These are phyloP conservation scores for Anthostomella pinea DNA, from an alignment of 2,329 filamentous ascomycete species.

Conservation along the genomic window DNA sequence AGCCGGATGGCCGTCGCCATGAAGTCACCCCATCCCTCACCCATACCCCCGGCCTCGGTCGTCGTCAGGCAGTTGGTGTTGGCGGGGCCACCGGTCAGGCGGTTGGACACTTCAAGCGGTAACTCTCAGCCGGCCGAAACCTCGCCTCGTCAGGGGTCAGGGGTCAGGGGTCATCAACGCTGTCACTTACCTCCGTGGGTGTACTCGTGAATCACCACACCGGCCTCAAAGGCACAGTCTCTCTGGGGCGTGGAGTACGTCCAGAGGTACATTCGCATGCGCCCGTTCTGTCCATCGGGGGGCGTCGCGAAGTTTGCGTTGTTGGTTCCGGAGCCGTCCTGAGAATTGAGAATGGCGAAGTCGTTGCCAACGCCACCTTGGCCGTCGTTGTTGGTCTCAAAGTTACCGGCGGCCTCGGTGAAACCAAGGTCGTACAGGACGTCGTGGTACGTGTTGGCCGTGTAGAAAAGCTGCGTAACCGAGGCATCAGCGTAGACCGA, in stretches of 20 bases:
- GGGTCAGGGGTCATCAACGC: no score
- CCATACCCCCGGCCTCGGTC: conserved; percentile 46
- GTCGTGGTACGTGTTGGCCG: conserved; percentile 58
- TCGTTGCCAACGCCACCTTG: conserved; percentile 50
- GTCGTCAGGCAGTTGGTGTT: conserved; percentile 46
- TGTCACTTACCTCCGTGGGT: conserved; percentile 44
- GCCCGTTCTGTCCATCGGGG: conserved; percentile 46
- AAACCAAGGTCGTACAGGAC: conserved; percentile 57
- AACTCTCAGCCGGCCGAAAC: conserved; percentile 10
- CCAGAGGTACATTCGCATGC: conserved; percentile 62
- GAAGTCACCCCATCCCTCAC: conserved; percentile 51
- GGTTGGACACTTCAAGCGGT: conserved; percentile 44
- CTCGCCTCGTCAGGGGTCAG: not conserved
- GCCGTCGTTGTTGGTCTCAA: conserved; percentile 55
- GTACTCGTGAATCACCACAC: conserved; percentile 60
- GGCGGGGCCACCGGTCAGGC: conserved; percentile 55
- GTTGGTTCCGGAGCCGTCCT: conserved; percentile 53
- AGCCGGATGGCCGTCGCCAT: conserved; percentile 47
- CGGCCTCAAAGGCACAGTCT: conserved; percentile 57
- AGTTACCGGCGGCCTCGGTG: conserved; percentile 57
- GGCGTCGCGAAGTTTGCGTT: conserved; percentile 59
- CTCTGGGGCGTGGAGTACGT: conserved; percentile 43
- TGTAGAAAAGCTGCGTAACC: conserved; percentile 60
- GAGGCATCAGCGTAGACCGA: conserved; percentile 51
- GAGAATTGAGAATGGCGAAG: conserved; percentile 53